phyloP scores from a whole-genome alignment of 2,329 filamentous ascomycete species.

The Ilyonectria sp. region DNA sequence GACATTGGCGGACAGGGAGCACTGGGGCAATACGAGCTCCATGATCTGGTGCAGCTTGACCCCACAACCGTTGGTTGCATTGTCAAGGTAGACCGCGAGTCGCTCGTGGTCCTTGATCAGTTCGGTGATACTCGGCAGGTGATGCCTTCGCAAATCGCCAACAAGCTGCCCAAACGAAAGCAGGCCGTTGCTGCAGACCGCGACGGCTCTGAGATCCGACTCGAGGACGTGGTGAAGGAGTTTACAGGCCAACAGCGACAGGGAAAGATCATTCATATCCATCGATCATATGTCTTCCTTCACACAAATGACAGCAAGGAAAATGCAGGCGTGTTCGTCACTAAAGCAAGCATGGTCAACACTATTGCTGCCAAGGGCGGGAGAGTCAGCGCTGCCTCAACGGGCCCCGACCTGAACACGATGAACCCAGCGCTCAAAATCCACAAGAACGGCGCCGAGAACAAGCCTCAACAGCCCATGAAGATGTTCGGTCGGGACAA shows the following conservation, averaged over 20 bases:
- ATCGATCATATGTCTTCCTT: slow-evolving; percentile 92
- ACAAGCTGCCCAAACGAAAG: slow-evolving; percentile 86
- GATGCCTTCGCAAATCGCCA: slow-evolving; percentile 92
- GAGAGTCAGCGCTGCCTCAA: slow-evolving; percentile 72
- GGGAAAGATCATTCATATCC: slow-evolving; percentile 93
- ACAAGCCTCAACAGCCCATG: slow-evolving; percentile 72
- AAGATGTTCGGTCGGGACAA: slow-evolving; percentile 86
- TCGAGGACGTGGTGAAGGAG: slow-evolving; percentile 94
- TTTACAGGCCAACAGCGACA: slow-evolving; percentile 86
- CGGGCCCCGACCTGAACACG: slow-evolving; percentile 84
- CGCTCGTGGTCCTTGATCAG: slow-evolving; percentile 90
- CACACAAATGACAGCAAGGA: slow-evolving; percentile 88
- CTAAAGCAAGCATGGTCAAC: slow-evolving; percentile 86
- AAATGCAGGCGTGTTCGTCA: slow-evolving; percentile 91
- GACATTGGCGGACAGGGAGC: slow-evolving; percentile 90
- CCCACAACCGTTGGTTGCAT: slow-evolving; percentile 93
- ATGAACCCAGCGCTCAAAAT: slow-evolving; percentile 94
- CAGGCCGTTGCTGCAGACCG: slow-evolving; percentile 92
- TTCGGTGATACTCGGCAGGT: slow-evolving; percentile 86
- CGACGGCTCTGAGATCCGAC: slow-evolving; percentile 91
- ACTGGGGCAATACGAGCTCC: slow-evolving; percentile 90
- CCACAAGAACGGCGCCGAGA: slow-evolving; percentile 70
- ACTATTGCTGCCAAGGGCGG: slow-evolving; percentile 97
- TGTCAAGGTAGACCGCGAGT: slow-evolving; percentile 95
- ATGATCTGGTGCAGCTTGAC: slow-evolving; percentile 95